Conservation (phyloP, 352 stramenopile genomes). For the Globisporangium apiculatum region DNA sequence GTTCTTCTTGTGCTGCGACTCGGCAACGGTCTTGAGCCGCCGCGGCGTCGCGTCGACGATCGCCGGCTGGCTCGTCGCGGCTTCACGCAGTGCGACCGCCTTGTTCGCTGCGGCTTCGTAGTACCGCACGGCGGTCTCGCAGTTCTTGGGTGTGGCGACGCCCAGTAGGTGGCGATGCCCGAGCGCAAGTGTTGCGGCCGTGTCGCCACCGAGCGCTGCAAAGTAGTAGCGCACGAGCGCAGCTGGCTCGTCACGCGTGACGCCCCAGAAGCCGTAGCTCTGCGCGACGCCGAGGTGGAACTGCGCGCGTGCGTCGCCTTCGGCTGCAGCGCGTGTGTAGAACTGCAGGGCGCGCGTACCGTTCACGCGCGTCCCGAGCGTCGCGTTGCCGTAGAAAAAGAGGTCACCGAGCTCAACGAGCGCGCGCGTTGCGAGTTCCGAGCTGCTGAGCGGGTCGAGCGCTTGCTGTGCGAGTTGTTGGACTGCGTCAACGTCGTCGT, state of each 20-base stretch:
- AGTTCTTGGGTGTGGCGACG: slow-evolving; percentile 68
- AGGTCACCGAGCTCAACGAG: slow-evolving; percentile 66
- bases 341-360: slow-evolving; percentile 63
- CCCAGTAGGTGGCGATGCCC: slow-evolving; percentile 76
- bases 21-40: slow-evolving; percentile 62
- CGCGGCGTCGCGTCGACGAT: slow-evolving; percentile 70
- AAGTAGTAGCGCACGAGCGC: slow-evolving; percentile 85
- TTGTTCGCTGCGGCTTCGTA: slow-evolving; percentile 85
- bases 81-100: slow-evolving; percentile 56
- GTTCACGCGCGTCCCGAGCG: slow-evolving; percentile 51
- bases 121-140: slow-evolving; percentile 79
- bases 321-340: slow-evolving; percentile 46
- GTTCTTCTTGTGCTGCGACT: slow-evolving; percentile 80
- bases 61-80: slow-evolving; percentile 42
- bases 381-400: slow-evolving; percentile 76
- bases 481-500: slow-evolving; percentile 7
- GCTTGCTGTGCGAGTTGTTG: slow-evolving; percentile 37
- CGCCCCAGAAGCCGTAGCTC: slow-evolving; percentile 76
- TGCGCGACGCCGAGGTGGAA: slow-evolving; percentile 83
- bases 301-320: slow-evolving; percentile 62
- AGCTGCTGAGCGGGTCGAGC: slow-evolving; percentile 22
- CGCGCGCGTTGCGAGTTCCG: slow-evolving; percentile 28
- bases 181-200: slow-evolving; percentile 65
- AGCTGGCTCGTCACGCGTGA: slow-evolving; percentile 47
- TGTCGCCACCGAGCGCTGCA: slow-evolving; percentile 56